Evolutionary conservation across 2,329 filamentous ascomycete genomes (phyloP).

Genomic region (Alternaria arborescens): DNA sequence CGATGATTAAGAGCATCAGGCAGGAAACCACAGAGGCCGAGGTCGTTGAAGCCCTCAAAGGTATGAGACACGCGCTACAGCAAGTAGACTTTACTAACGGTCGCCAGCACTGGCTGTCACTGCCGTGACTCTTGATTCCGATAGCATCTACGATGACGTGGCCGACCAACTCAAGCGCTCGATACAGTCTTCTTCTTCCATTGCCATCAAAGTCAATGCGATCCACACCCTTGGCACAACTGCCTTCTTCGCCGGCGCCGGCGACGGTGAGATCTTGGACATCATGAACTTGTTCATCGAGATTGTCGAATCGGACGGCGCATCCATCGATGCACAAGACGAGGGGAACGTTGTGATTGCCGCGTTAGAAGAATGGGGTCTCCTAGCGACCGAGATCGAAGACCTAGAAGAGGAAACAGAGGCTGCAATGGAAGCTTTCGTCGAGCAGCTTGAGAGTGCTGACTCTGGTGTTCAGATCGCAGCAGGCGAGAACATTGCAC

Average conservation of each 20-base stretch:
- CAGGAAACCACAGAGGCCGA: conserved; percentile 74
- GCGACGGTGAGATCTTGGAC: conserved; percentile 72
- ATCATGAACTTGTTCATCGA: conserved; percentile 79
- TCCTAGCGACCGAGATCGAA: conserved; percentile 79
- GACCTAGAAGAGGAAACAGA: conserved; percentile 77
- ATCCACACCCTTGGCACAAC: conserved; percentile 78
- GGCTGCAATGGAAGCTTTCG: conserved; percentile 78
- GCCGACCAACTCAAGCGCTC: conserved; percentile 66
- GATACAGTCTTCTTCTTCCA: conserved; percentile 72
- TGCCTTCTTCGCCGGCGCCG: conserved; percentile 78
- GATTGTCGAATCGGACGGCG: conserved; percentile 81
- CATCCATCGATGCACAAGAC: conserved; percentile 74
- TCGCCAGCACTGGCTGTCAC: conserved; percentile 70
- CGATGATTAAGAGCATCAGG: conserved; percentile 75
- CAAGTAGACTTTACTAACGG: conserved; percentile 24
- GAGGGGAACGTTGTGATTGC: conserved; percentile 75
- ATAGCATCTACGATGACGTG: conserved; percentile 71
- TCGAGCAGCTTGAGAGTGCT: conserved; percentile 82
- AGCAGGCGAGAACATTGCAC: conserved; percentile 80
- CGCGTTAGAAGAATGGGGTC: conserved; percentile 80
- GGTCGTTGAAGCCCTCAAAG: conserved; percentile 72
- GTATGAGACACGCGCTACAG: conserved; percentile 37
- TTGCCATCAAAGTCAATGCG: conserved; percentile 71
- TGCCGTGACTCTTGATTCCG: conserved; percentile 70
- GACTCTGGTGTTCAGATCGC: conserved; percentile 78